Evolutionary conservation across 352 stramenopile species (phyloP).

Genomic region (Phytophthora quininea): DNA sequence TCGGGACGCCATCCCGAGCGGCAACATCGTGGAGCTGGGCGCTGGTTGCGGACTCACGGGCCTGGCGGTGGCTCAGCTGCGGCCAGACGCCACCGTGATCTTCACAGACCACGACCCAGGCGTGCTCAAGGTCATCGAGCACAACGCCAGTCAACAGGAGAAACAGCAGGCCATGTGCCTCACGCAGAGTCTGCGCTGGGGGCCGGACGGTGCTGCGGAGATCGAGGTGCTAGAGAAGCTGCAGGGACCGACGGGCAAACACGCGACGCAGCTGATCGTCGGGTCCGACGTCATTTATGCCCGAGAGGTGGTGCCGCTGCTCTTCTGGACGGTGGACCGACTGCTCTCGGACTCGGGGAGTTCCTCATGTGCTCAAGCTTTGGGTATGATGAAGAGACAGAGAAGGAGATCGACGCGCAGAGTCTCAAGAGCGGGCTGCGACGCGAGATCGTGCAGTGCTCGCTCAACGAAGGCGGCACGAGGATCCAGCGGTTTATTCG

Average conservation of each 20-base stretch:
- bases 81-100: constrained; percentile 62
- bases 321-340: constrained; percentile 81
- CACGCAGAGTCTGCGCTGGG: constrained; percentile 72
- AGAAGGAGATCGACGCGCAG: constrained; percentile 70
- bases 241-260: constrained; percentile 13
- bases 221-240: constrained; percentile 51
- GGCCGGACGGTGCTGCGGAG: constrained; percentile 60
- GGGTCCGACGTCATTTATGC: constrained; percentile 85
- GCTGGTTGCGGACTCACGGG: constrained; percentile 71
- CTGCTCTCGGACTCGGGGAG: constrained; percentile 39
- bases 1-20: constrained; percentile 49
- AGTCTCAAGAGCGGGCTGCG: constrained; percentile 52
- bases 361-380: constrained; percentile 86
- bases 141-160: constrained; percentile 71
- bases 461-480: constrained; percentile 44
- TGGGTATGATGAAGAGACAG: constrained; percentile 72
- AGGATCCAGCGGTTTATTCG: constrained; percentile 68
- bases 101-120: constrained; percentile 85
- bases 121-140: constrained; percentile 82
- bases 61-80: constrained; percentile 66
- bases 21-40: constrained; percentile 73
- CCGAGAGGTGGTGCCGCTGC: constrained; percentile 62
- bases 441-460: constrained; percentile 54
- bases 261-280: constrained; percentile 58
- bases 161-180: constrained; percentile 56